These are phyloP conservation scores for Claviceps sp. DNA, from an alignment of 2,329 filamentous ascomycete genomes.

Conservation along the genomic window DNA sequence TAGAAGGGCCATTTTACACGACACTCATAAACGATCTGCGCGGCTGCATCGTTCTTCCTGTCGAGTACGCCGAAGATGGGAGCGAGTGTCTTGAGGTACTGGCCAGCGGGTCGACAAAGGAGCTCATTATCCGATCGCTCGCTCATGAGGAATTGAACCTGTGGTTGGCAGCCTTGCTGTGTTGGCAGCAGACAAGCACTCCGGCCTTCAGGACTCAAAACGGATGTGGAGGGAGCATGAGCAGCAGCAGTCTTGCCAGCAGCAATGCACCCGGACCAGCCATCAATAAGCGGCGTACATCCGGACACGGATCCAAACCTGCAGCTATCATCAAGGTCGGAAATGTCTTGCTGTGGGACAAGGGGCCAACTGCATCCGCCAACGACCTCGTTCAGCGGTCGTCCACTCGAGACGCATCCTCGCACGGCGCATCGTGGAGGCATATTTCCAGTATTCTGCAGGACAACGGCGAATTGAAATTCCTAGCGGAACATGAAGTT, in stretches of 20 bases:
- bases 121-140: conserved; percentile 49
- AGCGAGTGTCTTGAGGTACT: conserved; percentile 40
- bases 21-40: conserved; percentile 60
- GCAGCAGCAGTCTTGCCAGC: conserved; percentile 15
- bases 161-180: conserved; percentile 69
- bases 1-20: conserved; percentile 49
- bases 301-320: conserved; percentile 19
- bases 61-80: conserved; percentile 30
- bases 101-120: conserved; percentile 40
- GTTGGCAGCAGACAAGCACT: conserved; percentile 65
- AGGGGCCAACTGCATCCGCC: conserved; percentile 43
- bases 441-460: conserved; percentile 85
- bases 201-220: conserved; percentile 40
- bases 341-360: conserved; percentile 85
- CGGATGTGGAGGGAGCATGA: conserved; percentile 18
- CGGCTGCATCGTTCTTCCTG: conserved; percentile 54
- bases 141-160: conserved; percentile 55
- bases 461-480: conserved; percentile 86
- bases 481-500: conserved; percentile 76
- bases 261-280: conserved; percentile 24
- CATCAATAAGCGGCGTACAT: conserved; percentile 26
- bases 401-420: conserved; percentile 42
- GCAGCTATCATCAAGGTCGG: conserved; percentile 87
- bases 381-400: conserved; percentile 42
- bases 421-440: conserved; percentile 56